phyloP scores from a whole-genome alignment of 2,329 filamentous ascomycete genomes.

The Fusarium abutilonis region DNA sequence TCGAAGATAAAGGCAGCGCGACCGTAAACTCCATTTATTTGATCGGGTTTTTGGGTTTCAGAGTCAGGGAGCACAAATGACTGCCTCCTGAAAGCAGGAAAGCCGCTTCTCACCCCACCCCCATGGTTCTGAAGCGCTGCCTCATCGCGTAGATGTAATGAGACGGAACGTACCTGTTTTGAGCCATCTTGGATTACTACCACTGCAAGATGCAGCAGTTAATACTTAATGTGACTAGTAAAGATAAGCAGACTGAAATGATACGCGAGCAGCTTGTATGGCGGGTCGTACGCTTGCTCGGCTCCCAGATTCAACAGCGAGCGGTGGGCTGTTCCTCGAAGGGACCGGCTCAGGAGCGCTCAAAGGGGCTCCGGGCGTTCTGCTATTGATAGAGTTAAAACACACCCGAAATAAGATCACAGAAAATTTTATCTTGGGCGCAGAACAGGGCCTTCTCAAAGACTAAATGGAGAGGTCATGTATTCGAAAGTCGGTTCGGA shows the following conservation, averaged over 20 bases:
- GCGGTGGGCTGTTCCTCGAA: constrained; percentile 26
- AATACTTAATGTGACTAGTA: constrained; percentile 13
- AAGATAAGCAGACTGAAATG: constrained; percentile 12
- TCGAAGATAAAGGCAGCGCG: not conserved
- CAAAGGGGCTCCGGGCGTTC: constrained; percentile 35
- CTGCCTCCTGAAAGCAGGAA: constrained; percentile 2
- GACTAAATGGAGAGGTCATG: constrained; percentile 35
- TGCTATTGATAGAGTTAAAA: constrained; percentile 13
- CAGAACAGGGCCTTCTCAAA: constrained; percentile 36
- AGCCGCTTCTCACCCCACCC: constrained; percentile 33
- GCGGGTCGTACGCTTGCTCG: constrained; percentile 20
- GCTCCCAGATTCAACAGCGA: constrained; percentile 22
- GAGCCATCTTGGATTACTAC: constrained; percentile 47
- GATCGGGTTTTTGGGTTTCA: not conserved
- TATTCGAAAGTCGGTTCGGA: constrained; percentile 34
- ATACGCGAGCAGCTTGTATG: constrained; percentile 16
- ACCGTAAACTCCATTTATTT: not conserved
- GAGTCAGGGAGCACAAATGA: constrained; percentile 2
- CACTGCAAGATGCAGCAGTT: constrained; percentile 20
- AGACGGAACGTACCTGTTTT: constrained; percentile 46
- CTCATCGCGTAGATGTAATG: constrained; percentile 10
- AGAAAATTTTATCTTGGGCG: constrained; percentile 29
- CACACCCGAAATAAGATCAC: constrained; percentile 22
- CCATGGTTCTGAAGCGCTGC: constrained; percentile 8
- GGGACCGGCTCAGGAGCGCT: constrained; percentile 31